Evolutionary conservation across 2,329 filamentous ascomycete genomes (phyloP).

Genomic region (Penicillium sp.): DNA sequence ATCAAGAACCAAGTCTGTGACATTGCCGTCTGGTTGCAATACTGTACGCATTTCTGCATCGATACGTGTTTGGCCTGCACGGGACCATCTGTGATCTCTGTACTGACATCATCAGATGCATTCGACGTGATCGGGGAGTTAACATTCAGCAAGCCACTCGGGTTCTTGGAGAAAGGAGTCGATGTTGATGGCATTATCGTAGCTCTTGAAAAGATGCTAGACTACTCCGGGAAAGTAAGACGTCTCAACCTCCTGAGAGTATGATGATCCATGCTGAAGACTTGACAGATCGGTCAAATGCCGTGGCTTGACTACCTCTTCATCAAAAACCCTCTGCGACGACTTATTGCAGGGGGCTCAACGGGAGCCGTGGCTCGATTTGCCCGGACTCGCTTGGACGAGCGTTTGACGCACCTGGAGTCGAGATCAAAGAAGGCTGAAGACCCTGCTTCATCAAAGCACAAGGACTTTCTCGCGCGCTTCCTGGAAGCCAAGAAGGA

Average conservation of each 20-base stretch:
- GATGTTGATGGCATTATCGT: constrained; percentile 39
- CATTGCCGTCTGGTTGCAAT: constrained; percentile 37
- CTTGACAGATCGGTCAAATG: constrained; percentile 33
- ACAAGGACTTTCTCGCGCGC: constrained; percentile 32
- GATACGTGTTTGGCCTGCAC: neutral
- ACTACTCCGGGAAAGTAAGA: constrained; percentile 27
- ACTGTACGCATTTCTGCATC: constrained; percentile 19
- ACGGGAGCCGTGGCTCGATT: constrained; percentile 27
- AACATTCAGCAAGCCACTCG: constrained; percentile 38
- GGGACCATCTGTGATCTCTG: neutral
- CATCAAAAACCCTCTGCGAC: constrained; percentile 36
- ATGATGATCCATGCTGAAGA: neutral
- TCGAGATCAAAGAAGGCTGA: neutral
- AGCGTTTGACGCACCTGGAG: constrained; percentile 17
- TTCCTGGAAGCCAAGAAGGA: constrained; percentile 33
- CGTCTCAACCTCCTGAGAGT: no score
- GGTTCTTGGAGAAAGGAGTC: constrained; percentile 35
- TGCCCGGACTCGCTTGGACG: constrained; percentile 23
- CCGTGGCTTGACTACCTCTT: constrained; percentile 41
- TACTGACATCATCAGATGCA: constrained; percentile 19
- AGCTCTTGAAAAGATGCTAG: constrained; percentile 31
- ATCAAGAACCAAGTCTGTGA: constrained; percentile 25
- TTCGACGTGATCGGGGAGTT: constrained; percentile 43
- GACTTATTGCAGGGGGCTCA: constrained; percentile 20
- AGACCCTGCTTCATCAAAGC: neutral